Conservation (phyloP, 768 basidiomycete genomes). For the Naematelia aurantialba region DNA sequence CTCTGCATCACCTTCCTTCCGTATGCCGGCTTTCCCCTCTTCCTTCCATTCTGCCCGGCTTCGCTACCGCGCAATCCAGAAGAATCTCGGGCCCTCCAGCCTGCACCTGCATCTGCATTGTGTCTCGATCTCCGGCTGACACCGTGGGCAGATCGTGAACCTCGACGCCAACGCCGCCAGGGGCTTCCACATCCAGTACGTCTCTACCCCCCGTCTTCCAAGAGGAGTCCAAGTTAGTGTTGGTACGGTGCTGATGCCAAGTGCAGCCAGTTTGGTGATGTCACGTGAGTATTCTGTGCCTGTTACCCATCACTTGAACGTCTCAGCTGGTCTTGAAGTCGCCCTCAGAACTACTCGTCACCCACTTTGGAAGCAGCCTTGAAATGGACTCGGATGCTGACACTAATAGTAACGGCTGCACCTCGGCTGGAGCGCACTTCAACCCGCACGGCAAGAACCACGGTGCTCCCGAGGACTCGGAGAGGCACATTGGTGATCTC, state of each 20-base stretch:
- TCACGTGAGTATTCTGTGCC: slow-evolving; percentile 55
- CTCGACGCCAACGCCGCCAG: slow-evolving; percentile 60
- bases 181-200: slow-evolving; percentile 80
- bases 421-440: slow-evolving; percentile 70
- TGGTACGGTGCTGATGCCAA: slow-evolving; percentile 18
- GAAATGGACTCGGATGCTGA: background rate
- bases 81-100: no score
- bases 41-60: no score
- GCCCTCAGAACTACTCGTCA: no score
- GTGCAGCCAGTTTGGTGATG: slow-evolving; percentile 59
- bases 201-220: slow-evolving; percentile 13
- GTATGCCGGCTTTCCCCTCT: background rate
- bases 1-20: background rate
- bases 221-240: no score
- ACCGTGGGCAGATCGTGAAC: slow-evolving; percentile 54
- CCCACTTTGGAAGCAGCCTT: no score
- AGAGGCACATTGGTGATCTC: slow-evolving; percentile 62
- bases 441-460: slow-evolving; percentile 67
- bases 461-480: slow-evolving; percentile 57
- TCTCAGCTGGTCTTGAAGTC: no score
- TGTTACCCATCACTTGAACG: background rate
- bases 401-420: slow-evolving; percentile 44
- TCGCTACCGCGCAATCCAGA: no score
- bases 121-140: no score
- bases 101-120: no score